phyloP scores from a whole-genome alignment of 192 early-diverging fungal genomes.

The Cladochytrium replicatum region DNA sequence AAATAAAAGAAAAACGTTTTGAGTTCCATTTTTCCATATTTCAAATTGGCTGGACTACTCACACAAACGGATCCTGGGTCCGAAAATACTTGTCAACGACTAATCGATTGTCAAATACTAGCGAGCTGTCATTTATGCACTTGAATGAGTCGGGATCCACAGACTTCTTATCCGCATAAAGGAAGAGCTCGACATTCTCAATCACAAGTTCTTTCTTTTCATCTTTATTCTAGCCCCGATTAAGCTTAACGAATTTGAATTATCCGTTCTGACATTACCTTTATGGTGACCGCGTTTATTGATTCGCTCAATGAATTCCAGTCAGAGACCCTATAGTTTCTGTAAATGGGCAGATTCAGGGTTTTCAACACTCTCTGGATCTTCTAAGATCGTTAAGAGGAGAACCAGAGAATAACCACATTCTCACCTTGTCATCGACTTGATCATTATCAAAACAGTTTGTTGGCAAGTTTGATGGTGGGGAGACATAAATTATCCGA shows the following conservation, averaged over 20 bases:
- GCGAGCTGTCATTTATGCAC: constrained; percentile 37
- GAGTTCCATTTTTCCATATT: background rate
- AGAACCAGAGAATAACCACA: no score
- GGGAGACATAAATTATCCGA: constrained; percentile 23
- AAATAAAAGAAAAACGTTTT: background rate
- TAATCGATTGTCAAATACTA: constrained; percentile 41
- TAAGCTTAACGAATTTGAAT: no score
- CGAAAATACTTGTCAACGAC: constrained; percentile 43
- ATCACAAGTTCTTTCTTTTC: no score
- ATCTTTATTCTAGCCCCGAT: background rate
- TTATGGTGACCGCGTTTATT: no score
- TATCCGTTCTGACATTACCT: no score
- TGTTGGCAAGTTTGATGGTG: constrained; percentile 13
- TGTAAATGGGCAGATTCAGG: no score
- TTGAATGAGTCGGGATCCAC: constrained; percentile 32
- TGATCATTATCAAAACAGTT: constrained; percentile 24
- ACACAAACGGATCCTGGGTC: constrained; percentile 43
- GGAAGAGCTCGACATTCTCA: constrained; percentile 18
- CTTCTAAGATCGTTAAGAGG: no score
- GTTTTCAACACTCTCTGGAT: no score
- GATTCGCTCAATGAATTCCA: no score
- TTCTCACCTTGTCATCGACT: constrained; percentile 21
- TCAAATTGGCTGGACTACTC: background rate
- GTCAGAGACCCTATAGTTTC: no score
- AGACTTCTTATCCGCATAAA: constrained; percentile 36